Base-by-base conservation (phyloP, 768 basidiomycete species). In the Dictyophora rubrovolvata region DNA sequence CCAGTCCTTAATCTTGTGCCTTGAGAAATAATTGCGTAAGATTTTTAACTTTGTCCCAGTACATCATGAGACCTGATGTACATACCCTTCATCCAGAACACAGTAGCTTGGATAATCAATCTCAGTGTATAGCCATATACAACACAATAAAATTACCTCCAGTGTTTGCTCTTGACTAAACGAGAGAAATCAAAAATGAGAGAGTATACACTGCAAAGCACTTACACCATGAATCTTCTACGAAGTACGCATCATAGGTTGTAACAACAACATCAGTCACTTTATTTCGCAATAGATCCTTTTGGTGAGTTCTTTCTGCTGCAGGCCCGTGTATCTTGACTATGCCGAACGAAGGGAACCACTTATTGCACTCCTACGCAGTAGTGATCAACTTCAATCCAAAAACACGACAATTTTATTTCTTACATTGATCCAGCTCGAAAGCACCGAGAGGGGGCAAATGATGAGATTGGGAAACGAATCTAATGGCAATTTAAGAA, bases 1-100 rank as follows among this genome's bases (percentile, higher is more conserved):
- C 10, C 80, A 70, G 62, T 87, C 87, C 72, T 87, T 87, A 71
- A 89, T 85, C 64, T 76, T 79, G 70, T 89, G 87, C 5, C 73
- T 72, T 62, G 68, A 67, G 62, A 68, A 70, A 54, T 70, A 70
- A 61, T n/a, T 7, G 28, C 28, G 28, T 3, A 28, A 34, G 10
- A 42, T 69, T 69, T 67, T 67, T 62, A 71, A 62, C 69, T 69
- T 63, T 69, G 9, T 6, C 17, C 8, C 21, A 11, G 2, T 17
- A 18, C 11, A 7, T 9, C 55, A 46, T 21, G n/a, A 1, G 9
- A 46, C 23, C 5, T 9, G 7, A 10, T 51, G 7, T 23, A 18
- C 62, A 33, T 12, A 64, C 63, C 83, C 83, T 65, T 85, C 83
- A 61, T 85, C 83, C 12, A 85, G 75, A 6, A 83, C 81, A 60